A percentile compares a stretch with the other conserved stretches of the same genome.
Conservation (phyloP, 2,329 filamentous ascomycete species). For the Blastomyces silverae region DNA sequence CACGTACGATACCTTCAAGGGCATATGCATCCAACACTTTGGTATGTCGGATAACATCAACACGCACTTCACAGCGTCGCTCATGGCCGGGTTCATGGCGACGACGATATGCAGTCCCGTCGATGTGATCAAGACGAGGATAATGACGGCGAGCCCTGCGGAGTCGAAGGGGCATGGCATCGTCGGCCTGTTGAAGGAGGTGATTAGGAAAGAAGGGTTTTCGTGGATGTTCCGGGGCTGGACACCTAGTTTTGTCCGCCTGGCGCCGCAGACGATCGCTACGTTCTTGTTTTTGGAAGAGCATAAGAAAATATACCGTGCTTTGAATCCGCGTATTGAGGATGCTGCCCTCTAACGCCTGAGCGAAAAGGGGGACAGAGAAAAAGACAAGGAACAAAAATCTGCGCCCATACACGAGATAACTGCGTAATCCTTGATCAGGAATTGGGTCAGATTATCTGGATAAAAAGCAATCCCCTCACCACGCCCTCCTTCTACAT, state of each 20-base stretch:
- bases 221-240: constrained; percentile 61
- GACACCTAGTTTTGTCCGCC: constrained; percentile 60
- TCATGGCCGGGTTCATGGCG: constrained; percentile 59
- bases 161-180: constrained; percentile 42
- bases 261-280: constrained; percentile 60
- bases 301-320: constrained; percentile 57
- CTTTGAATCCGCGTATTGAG: constrained; percentile 42
- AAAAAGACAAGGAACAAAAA: neutral
- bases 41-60: constrained; percentile 50
- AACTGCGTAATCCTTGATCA: too few species aligned
- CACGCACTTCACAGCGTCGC: constrained; percentile 57
- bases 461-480: neutral
- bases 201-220: constrained; percentile 52
- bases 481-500: neutral
- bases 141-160: constrained; percentile 51
- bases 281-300: constrained; percentile 62
- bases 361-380: neutral
- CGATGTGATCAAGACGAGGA: constrained; percentile 60
- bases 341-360: constrained; percentile 45
- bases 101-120: constrained; percentile 62
- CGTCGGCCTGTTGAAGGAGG: constrained; percentile 46
- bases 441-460: neutral
- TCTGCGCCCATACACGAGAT: neutral
- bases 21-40: constrained; percentile 46
- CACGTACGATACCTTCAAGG: constrained; percentile 59